Base-by-base conservation (phyloP, 345 rosid genomes). In the Linum usitatissimum region DNA sequence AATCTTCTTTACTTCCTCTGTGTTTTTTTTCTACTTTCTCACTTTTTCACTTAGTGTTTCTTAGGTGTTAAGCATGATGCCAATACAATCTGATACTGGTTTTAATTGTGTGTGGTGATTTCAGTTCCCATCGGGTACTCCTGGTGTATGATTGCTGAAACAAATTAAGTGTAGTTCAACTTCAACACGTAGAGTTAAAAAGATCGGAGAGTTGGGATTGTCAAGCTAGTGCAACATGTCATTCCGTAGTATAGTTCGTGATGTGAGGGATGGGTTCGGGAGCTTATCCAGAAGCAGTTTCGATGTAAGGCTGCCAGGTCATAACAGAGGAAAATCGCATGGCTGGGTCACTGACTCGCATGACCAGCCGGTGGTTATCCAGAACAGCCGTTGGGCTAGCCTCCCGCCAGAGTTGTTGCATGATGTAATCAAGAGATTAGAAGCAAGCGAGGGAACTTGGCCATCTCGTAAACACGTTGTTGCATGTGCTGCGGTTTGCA, bases 401-500 rank as follows among this genome's bases (percentile, higher is more conserved):
- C 91, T 91, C 5, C 98, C 98, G 40, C 95, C 92, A 1, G 98
- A 91, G 81, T 81, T 91, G 21, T 70, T 91, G 53, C 79, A 80
- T 3, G 98, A 91, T 68, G 96, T 91, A 66, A 91, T 91, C 71
- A 88, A 83, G 79, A 77, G 96, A 68, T 78, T 91, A 55, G 98
- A 91, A 80, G 89, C 83, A 20, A 88, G 96, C 20, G 98, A 88
- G 78, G 77, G 83, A 53, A 76, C 68, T 0, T 91, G 98, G 98
- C 98, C 98, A 73, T 77, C 86, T 68, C 89, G 96, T 30, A 85
- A 70, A 80, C 75, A 91, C 71, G 98, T 91, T 23, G 93, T 91
- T 63, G 93, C 96, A 30, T 91, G 98, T 76, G 96, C 98, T 73
- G 90, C 86, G 0, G 98, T 91, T 15, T 91, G 98, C 72, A 81